Percentiles rank a stretch among this genome's conserved stretches.
These are phyloP conservation scores for Echites panduratus DNA, from an alignment of 257 asterid species.

Conservation along the genomic window DNA sequence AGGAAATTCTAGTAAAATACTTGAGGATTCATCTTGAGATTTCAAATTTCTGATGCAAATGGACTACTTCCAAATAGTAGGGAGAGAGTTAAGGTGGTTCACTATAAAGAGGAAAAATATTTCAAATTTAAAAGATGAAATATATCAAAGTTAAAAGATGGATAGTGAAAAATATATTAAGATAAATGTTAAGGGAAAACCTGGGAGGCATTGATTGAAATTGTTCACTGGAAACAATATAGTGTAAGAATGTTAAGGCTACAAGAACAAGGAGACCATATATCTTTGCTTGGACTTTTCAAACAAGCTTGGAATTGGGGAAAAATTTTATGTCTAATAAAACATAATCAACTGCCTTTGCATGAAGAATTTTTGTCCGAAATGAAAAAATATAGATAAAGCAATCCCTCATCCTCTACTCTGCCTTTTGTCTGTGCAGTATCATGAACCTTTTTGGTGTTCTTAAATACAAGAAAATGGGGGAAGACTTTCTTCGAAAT, in stretches of 20 bases:
- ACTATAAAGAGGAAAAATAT: background rate
- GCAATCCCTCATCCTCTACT: background rate
- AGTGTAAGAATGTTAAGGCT: background rate
- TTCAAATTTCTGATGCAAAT: background rate
- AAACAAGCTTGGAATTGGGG: background rate
- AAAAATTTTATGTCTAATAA: too few relatives aligned
- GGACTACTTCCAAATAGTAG: background rate
- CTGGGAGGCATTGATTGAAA: background rate
- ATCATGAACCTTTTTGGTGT: slow-evolving; percentile 96
- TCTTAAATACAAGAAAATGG: slow-evolving; percentile 95
- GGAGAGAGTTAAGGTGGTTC: background rate
- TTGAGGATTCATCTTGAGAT: background rate
- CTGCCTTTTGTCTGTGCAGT: slow-evolving; percentile 27
- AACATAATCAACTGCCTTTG: background rate
- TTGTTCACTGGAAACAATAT: background rate
- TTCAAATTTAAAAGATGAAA: background rate
- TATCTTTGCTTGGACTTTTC: background rate
- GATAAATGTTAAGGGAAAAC: background rate
- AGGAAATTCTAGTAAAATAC: background rate
- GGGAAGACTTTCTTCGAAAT: slow-evolving; percentile 83
- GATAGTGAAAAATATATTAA: background rate
- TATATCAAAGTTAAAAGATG: background rate
- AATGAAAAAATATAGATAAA: background rate
- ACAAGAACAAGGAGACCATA: background rate
- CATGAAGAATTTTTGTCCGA: background rate